A percentile compares a stretch with the other conserved stretches of the same genome.
Evolutionary conservation across 2,329 filamentous ascomycete genomes (phyloP).

Genomic region (Sporothrix brasiliensis): DNA sequence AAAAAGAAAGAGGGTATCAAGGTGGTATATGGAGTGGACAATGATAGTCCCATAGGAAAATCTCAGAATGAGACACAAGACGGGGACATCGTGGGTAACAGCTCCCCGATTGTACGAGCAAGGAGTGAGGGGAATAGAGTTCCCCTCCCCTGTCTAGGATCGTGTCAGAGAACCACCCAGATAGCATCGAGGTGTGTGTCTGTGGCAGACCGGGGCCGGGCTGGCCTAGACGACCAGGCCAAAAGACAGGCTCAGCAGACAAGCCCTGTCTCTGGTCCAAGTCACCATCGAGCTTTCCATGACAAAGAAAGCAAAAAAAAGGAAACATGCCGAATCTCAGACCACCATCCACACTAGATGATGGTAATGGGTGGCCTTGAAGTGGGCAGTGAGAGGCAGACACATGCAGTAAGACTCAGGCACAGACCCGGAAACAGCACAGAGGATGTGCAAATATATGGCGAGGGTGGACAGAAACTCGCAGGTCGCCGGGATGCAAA

Average conservation of each 20-base stretch:
- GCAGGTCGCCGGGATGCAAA: neutral
- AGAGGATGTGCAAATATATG: slow-evolving; percentile 20
- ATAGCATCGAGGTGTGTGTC: slow-evolving; percentile 16
- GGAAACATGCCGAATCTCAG: neutral
- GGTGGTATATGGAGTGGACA: neutral
- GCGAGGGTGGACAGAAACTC: slow-evolving; percentile 6
- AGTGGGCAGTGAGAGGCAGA: slow-evolving; percentile 9
- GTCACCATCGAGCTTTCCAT: neutral
- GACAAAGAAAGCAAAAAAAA: slow-evolving; percentile 2
- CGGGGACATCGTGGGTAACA: neutral
- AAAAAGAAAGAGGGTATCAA: neutral
- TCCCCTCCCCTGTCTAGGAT: slow-evolving; percentile 16
- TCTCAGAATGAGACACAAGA: neutral
- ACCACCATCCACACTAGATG: neutral
- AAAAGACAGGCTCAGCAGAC: neutral
- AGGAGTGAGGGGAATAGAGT: neutral
- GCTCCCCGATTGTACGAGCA: neutral
- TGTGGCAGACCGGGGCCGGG: slow-evolving; percentile 1
- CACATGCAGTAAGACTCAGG: slow-evolving; percentile 24
- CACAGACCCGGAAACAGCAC: slow-evolving; percentile 10
- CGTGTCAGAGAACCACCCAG: slow-evolving; percentile 20
- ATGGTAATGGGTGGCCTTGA: neutral
- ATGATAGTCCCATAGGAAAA: slow-evolving; percentile 5
- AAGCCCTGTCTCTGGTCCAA: neutral
- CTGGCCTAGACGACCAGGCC: neutral